These are phyloP conservation scores for Beta corolliflora DNA, from an alignment of 179 eudicot species.

Conservation along the genomic window DNA sequence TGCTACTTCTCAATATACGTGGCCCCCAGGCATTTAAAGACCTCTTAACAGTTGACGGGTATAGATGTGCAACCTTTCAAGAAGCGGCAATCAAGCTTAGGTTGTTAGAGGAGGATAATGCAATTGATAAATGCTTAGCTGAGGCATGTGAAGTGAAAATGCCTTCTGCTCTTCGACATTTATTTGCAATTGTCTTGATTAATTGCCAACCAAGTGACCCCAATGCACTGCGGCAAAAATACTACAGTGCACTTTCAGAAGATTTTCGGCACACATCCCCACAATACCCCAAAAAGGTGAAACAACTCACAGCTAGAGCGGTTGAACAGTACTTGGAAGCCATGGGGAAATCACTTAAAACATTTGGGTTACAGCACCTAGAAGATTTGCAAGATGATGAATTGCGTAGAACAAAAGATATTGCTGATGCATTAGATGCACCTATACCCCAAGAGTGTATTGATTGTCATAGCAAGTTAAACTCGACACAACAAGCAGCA, in stretches of 20 bases:
- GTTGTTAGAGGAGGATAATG: conserved; percentile 13
- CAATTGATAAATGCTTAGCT: not conserved
- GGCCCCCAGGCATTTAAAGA: too few species aligned
- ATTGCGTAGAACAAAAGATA: not conserved
- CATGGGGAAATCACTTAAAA: too few species aligned
- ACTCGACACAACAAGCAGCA: not conserved
- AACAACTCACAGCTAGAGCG: too few species aligned
- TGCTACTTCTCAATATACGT: too few species aligned
- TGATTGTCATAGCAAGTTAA: too few species aligned
- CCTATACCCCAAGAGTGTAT: not conserved
- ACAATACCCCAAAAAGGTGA: too few species aligned
- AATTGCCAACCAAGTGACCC: conserved; percentile 4
- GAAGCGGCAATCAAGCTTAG: conserved; percentile 4
- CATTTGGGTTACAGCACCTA: too few species aligned
- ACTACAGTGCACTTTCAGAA: not conserved
- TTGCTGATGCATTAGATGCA: not conserved
- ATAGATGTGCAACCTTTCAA: too few species aligned
- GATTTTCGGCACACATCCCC: not conserved
- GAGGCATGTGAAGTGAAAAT: conserved; percentile 24
- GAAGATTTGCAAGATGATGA: too few species aligned
- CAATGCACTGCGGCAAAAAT: not conserved
- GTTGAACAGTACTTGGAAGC: not conserved
- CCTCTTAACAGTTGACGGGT: too few species aligned
- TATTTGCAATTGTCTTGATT: conserved; percentile 25
- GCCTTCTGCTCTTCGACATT: conserved; percentile 15